Evolutionary conservation across 441 rosid species (phyloP), one percentile per base, ranked within the genome.

Genomic region (Croton laevigatus): DNA sequence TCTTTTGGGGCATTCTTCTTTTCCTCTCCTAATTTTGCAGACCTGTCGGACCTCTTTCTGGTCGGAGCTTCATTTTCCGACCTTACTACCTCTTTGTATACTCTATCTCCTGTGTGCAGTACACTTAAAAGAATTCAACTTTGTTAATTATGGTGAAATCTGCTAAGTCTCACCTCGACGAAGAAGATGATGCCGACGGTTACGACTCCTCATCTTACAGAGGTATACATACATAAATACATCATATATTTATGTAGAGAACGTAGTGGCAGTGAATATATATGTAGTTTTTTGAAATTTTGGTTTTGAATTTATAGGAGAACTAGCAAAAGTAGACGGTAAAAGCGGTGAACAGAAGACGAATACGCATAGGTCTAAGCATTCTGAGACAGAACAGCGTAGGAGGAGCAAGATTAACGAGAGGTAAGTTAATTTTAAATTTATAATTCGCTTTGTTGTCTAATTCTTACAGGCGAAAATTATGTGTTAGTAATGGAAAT

Each of bases 331-430:
- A 54, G 75, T 13, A 38, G 86, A 81, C 22, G 89, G 88, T 32
- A 89, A 78, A 23, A 87, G 83, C 80, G 81, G 83, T 62, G 77
- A 83, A 59, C 93, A 85, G 55, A 97, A 90, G 82, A 85, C 80
- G 7, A 89, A 79, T 85, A 83, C 94, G 7, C 88, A 93, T n/a
- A 84, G 99, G 74, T 94, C 98, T 36, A 94, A 92, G 81, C 98
- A 94, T 86, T 94, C 99, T 23, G 99, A 95, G 5, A 94, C 98
- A 0, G 99, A 94, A 85, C 99, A 94, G 82, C 86, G 98, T 40
- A 73, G 99, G 53, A 85, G 99, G 81, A 90, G 99, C 84, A 94
- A 94, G 84, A 94, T 94, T 64, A 94, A 91, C 71, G 93, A 94
- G 78, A 86, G 99, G 99, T 77, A 77, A 80, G 73, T 49, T 32